Base-by-base conservation (phyloP, 257 asterid species). In the Schizonepeta tenuifolia region DNA sequence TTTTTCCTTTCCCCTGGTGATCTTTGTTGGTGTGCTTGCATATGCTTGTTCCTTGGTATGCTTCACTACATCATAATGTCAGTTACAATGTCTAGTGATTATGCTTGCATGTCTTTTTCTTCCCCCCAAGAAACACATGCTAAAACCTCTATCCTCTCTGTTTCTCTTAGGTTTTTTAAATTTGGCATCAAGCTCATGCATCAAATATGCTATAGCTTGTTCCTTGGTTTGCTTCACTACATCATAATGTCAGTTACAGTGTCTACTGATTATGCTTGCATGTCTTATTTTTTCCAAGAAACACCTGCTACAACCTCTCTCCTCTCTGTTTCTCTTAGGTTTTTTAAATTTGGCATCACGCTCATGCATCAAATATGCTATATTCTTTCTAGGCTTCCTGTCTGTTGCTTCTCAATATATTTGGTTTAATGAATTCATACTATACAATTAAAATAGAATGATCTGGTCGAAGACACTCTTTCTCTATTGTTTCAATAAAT, bases 31-130 rank as follows among this genome's bases (percentile, higher is more conserved):
- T 14, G 4, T 46, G 57, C 43, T 64, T 63, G 26, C 7, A 57
- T 26, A 59, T 46, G 57, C 43, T 64, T 73, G 46, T 66, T 56
- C 26, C 43, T 63, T 70, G 51, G 20, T 70, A 41, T 47, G 57
- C 22, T 67, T 44, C 55, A 22, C 15, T 50, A 61, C 36, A 24
- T 35, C 31, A 35, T 24, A 41, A 22, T 20, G 20, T 58, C 71
- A n/a, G 38, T 46, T 35, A 14, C 51, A 59, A 3, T 55, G 35
- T 8, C 8, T 46, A 64, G 38, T 38, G 35, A 38, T 10, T 26
- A 61, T n/a, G 56, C 28, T 5, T 38, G 58, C 49, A 59, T 28
- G 38, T 17, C 49, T 40, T 69, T n/a, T n/a, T n/a, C n/a, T n/a
- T n/a, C 10, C 56, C 22, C 13, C 49, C 44, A 38, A 28, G 68